Conservation (phyloP, 106 monocot species). For the Platanthera guangdongensis region DNA sequence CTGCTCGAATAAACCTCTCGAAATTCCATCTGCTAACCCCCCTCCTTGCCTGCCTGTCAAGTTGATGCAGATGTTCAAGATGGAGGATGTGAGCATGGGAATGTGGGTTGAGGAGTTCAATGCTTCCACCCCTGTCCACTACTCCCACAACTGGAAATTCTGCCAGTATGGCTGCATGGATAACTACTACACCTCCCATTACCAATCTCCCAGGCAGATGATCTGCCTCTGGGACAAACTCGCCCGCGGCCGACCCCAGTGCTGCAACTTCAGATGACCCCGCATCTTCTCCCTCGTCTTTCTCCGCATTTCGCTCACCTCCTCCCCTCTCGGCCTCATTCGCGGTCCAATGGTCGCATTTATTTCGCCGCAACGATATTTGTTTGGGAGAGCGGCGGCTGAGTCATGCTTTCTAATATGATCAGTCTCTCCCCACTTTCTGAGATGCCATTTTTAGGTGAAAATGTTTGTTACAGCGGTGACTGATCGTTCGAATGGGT, state of each 20-base stretch:
- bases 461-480: no score
- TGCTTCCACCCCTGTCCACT: slow-evolving; percentile 36
- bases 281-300: no score
- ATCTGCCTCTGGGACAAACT: slow-evolving; percentile 81
- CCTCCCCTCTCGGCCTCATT: no score
- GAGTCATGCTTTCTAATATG: no score
- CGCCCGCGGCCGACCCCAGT: slow-evolving; percentile 42
- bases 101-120: slow-evolving; percentile 98
- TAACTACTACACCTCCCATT: slow-evolving; percentile 82
- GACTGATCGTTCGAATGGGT: no score
- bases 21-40: background rate
- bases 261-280: slow-evolving; percentile 82
- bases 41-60: background rate
- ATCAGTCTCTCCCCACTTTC: no score
- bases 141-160: slow-evolving; percentile 79
- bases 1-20: background rate
- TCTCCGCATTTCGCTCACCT: no score
- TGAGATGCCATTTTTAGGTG: no score
- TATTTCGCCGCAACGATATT: no score
- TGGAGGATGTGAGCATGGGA: slow-evolving; percentile 99
- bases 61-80: slow-evolving; percentile 73
- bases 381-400: no score
- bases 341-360: no score
- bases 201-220: slow-evolving; percentile 96
- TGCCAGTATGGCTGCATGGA: slow-evolving; percentile 92